Evolutionary conservation across 768 basidiomycete genomes (phyloP), one percentile per base, ranked within the genome.

Genomic region (Phanerochaete carnosa): DNA sequence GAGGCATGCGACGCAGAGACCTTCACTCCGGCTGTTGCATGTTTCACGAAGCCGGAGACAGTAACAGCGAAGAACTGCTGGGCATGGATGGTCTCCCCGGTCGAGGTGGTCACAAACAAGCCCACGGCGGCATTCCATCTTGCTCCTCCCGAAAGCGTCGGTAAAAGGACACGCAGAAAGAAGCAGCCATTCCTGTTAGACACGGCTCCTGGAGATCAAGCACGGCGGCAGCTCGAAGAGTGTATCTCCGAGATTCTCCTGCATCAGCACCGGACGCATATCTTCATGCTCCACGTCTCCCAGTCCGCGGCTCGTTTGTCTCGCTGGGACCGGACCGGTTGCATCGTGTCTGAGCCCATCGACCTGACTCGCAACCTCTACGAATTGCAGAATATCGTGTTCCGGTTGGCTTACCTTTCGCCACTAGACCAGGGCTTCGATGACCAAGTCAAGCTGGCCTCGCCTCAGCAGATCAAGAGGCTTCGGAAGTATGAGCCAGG

Each of bases 271-370:
- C 53, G 60, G 2, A 46, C 55, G 3, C 46, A 45, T 49, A 12
- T 57, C 16, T 51, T 33, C 25, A 25, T 25, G 6, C 16, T 61
- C 55, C 57, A 56, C 33, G 23, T 61, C 7, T 23, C 25, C 15
- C 2, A 22, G 7, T 12, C 5, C 1, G 28, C 12, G n/a, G 60
- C 33, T 25, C 45, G 60, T 3, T 15, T 57, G 26, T 29, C 28
- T 23, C 45, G 45, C 43, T 61, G 2, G 6, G 60, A 61, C 54
- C 54, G 60, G 1, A 28, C 15, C n/a, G 60, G 60, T n/a, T n/a
- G 5, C 19, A 23, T 56, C n/a, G 32, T 47, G n/a, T 56, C 54
- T 1, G 16, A 46, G 12, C 37, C 52, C 12, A 54, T 60, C 28
- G 30, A 61, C 53, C 19, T 55, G 26, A 3, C 1, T 11, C 1